phyloP scores from a whole-genome alignment of 306 rosid species.

The Comarum palustre region DNA sequence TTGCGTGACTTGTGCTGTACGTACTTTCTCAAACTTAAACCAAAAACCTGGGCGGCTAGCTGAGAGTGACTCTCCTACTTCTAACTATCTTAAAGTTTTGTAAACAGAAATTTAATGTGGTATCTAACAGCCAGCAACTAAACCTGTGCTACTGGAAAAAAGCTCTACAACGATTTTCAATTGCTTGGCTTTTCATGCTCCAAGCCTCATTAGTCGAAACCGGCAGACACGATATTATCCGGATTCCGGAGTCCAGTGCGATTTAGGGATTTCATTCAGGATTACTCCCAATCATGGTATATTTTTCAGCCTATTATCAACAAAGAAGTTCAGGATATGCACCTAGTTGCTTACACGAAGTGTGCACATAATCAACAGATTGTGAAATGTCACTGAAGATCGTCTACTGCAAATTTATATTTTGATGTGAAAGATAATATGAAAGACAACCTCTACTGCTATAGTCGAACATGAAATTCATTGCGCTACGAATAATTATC shows the following conservation, averaged over 20 bases:
- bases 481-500: no score
- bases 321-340: neutral
- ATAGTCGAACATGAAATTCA: no score
- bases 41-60: neutral
- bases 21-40: neutral
- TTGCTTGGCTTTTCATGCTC: neutral
- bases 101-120: neutral
- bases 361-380: neutral
- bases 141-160: neutral
- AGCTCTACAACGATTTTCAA: neutral
- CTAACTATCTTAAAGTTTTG: neutral
- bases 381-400: neutral
- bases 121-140: neutral
- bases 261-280: neutral
- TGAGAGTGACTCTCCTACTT: neutral
- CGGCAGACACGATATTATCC: no score
- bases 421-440: neutral
- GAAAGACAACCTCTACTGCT: neutral
- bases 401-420: neutral
- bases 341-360: neutral
- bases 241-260: neutral
- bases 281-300: neutral
- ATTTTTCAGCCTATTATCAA: neutral
- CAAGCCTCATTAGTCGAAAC: neutral
- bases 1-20: conserved; percentile 53